Evolutionary conservation across 2,329 filamentous ascomycete genomes (phyloP).

Genomic region (Aspergillus sp.): DNA sequence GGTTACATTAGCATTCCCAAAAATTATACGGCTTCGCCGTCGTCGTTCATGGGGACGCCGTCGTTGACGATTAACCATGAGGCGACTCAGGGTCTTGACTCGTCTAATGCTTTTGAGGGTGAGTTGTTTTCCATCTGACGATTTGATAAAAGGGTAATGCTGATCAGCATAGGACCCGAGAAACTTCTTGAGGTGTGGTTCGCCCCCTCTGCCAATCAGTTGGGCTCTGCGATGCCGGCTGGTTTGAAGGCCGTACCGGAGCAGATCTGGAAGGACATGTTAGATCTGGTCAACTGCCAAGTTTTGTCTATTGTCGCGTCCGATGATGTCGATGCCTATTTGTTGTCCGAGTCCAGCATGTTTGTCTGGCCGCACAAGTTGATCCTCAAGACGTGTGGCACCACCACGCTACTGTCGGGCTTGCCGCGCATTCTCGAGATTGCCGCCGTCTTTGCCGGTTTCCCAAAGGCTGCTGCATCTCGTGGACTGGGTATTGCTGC

Average conservation of each 20-base stretch:
- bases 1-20: conserved; percentile 72
- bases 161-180: conserved; percentile 62
- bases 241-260: conserved; percentile 80
- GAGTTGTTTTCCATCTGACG: conserved; percentile 11
- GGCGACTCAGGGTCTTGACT: conserved; percentile 87
- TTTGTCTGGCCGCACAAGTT: conserved; percentile 99
- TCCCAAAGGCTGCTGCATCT: conserved; percentile 68
- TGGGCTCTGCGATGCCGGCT: conserved; percentile 60
- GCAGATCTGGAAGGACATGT: conserved; percentile 90
- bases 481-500: conserved; percentile 65
- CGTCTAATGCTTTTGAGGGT: conserved; percentile 94
- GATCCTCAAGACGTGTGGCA: conserved; percentile 96
- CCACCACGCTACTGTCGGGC: conserved; percentile 84
- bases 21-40: conserved; percentile 76
- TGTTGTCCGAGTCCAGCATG: conserved; percentile 98
- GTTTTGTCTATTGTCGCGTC: conserved; percentile 90
- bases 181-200: conserved; percentile 99
- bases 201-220: conserved; percentile 65
- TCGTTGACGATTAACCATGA: conserved; percentile 96
- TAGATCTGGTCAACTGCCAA: conserved; percentile 97
- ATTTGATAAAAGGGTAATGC: conserved; percentile 3
- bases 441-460: conserved; percentile 79
- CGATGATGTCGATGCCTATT: conserved; percentile 89
- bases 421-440: conserved; percentile 89
- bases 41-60: conserved; percentile 68